Percentiles rank a stretch among this genome's conserved stretches.
Evolutionary conservation across 2,329 filamentous ascomycete species (phyloP).

Genomic region (Didymella pomorum): DNA sequence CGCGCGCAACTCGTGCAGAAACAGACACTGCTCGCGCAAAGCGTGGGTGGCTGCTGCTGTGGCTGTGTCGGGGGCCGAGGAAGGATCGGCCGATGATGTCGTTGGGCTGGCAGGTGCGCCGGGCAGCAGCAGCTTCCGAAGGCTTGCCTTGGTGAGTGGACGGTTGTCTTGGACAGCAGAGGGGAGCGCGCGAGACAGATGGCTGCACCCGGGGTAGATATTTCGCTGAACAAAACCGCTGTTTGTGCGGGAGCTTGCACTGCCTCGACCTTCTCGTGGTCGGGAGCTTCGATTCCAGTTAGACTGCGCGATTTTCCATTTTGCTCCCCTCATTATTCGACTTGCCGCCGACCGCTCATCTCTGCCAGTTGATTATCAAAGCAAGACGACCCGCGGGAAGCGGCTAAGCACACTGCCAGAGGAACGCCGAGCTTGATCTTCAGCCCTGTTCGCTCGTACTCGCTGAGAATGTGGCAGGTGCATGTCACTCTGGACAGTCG

Average conservation of each 20-base stretch:
- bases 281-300: conserved; percentile 20
- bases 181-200: conserved; percentile 12
- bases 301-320: conserved; percentile 25
- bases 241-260: conserved; percentile 23
- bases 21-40: conserved; percentile 11
- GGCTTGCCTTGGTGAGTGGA: conserved; percentile 16
- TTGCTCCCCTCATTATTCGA: conserved; percentile 19
- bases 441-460: conserved; percentile 12
- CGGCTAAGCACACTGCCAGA: conserved; percentile 10
- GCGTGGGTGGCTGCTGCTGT: conserved; percentile 18
- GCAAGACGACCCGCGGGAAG: conserved; percentile 15
- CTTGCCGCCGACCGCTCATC: conserved; percentile 22
- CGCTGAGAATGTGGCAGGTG: background rate
- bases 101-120: conserved; percentile 22
- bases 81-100: conserved; percentile 22
- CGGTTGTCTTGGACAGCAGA: conserved; percentile 19
- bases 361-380: conserved; percentile 8
- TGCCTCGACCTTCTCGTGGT: conserved; percentile 23
- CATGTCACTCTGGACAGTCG: background rate
- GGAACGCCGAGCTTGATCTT: conserved; percentile 12
- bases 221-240: conserved; percentile 20
- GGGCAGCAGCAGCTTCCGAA: conserved; percentile 18
- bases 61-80: conserved; percentile 22
- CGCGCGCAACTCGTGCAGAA: conserved; percentile 15
- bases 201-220: conserved; percentile 15